Percentiles rank a stretch among this genome's conserved stretches.
These are phyloP conservation scores for Phylloporus sp. DNA, from an alignment of 768 basidiomycete genomes.

Conservation along the genomic window DNA sequence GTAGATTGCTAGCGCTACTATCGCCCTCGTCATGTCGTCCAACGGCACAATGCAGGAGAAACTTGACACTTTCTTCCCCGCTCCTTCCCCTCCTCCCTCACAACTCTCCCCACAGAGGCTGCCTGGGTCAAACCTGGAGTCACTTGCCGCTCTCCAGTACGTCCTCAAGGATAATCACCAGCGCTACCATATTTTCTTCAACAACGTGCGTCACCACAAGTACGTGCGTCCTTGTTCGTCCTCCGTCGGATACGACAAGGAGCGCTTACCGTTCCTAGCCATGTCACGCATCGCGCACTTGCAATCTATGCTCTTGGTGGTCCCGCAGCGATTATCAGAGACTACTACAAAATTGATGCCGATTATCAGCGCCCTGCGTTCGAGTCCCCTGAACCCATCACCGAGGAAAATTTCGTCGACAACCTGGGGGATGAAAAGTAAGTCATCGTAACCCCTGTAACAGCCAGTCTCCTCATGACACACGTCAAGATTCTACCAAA, in stretches of 20 bases:
- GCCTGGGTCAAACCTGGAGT: conserved; percentile 21
- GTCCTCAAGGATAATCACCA: conserved; percentile 46
- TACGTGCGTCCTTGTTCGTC: conserved; percentile 21
- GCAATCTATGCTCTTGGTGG: conserved; percentile 28
- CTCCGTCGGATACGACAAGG: no score
- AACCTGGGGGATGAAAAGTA: conserved; percentile 27
- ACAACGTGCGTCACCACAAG: conserved; percentile 48
- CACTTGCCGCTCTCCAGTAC: conserved; percentile 22
- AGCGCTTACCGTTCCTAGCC: conserved; percentile 11
- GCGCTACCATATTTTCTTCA: conserved; percentile 46
- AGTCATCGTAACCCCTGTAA: background rate
- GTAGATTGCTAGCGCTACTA: background rate
- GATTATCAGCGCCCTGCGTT: conserved; percentile 20
- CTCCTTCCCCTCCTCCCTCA: conserved; percentile 24
- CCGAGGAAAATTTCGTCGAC: conserved; percentile 20
- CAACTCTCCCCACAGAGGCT: conserved; percentile 24
- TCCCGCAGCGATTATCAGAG: conserved; percentile 18
- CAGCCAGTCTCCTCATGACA: conserved; percentile 15
- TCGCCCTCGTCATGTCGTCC: conserved; percentile 9
- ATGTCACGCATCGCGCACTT: conserved; percentile 27
- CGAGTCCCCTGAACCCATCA: conserved; percentile 22
- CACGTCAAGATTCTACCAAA: conserved; percentile 22
- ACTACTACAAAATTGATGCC: conserved; percentile 24
- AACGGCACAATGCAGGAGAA: background rate
- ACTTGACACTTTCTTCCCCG: conserved; percentile 23